Evolutionary conservation across 495 filamentous ascomycete genomes (phyloP).

Genomic region (Xylaria scruposa): DNA sequence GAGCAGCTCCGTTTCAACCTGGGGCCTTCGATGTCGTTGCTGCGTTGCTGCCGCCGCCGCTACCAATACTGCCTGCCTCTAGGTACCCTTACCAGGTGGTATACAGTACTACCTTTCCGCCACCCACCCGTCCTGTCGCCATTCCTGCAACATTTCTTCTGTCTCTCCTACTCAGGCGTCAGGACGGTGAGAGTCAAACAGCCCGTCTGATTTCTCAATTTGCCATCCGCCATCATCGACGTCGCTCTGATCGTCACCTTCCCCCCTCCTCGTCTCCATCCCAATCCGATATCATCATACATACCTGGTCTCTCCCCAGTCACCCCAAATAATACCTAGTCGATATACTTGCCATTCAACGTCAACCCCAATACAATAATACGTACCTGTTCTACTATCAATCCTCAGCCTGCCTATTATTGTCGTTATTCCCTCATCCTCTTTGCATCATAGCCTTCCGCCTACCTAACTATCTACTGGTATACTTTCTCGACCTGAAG

Average conservation of each 20-base stretch:
- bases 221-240: constrained; percentile 37
- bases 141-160: constrained; percentile 13
- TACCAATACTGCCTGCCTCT: neutral
- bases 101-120: neutral
- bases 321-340: constrained; percentile 16
- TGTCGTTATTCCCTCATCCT: constrained; percentile 28
- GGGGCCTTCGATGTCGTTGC: neutral
- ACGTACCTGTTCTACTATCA: constrained; percentile 9
- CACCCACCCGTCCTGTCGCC: constrained; percentile 23
- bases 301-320: neutral
- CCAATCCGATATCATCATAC: constrained; percentile 2
- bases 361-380: constrained; percentile 12
- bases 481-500: constrained; percentile 18
- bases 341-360: constrained; percentile 18
- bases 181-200: constrained; percentile 11
- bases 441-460: constrained; percentile 21
- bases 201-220: constrained; percentile 21
- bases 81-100: too few species aligned
- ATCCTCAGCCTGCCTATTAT: constrained; percentile 9
- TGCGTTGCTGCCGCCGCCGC: neutral
- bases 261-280: constrained; percentile 32
- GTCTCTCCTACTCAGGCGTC: constrained; percentile 18
- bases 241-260: constrained; percentile 30
- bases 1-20: constrained; percentile 13
- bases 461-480: neutral